phyloP scores from a whole-genome alignment of 306 rosid genomes.

The Benincasa hispida region DNA sequence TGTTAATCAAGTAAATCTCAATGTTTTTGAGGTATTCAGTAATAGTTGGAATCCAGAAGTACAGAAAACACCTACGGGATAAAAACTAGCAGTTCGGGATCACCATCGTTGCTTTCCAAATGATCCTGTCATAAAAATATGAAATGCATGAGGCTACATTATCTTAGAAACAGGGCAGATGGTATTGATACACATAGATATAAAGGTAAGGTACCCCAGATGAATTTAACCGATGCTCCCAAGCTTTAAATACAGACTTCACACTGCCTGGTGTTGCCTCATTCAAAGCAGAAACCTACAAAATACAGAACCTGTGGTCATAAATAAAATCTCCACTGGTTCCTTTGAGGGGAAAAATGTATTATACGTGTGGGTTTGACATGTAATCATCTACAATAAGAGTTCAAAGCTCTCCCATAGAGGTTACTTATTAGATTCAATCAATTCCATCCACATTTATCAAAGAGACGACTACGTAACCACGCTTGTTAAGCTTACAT shows the following conservation, averaged over 20 bases:
- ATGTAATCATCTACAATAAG: not conserved
- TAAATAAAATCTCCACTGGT: not conserved
- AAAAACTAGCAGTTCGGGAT: slow-evolving; percentile 87
- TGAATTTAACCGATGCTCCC: slow-evolving; percentile 75
- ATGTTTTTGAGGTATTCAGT: not conserved
- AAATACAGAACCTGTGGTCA: not conserved
- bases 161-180: not conserved
- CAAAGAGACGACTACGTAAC: not conserved
- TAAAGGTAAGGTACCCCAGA: slow-evolving; percentile 44
- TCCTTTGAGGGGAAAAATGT: not conserved
- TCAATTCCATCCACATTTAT: not conserved
- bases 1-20: not conserved
- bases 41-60: not conserved
- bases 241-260: slow-evolving; percentile 82
- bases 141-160: not conserved
- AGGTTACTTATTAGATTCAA: not conserved
- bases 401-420: not conserved
- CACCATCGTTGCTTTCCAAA: slow-evolving; percentile 96
- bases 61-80: slow-evolving; percentile 54
- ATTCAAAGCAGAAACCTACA: slow-evolving; percentile 78
- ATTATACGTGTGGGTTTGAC: not conserved
- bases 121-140: slow-evolving; percentile 31
- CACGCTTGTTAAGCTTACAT: not conserved
- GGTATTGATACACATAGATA: not conserved
- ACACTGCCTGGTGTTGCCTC: slow-evolving; percentile 80